Base-by-base conservation (phyloP, 345 rosid species). In the Moricandia moricandioides region DNA sequence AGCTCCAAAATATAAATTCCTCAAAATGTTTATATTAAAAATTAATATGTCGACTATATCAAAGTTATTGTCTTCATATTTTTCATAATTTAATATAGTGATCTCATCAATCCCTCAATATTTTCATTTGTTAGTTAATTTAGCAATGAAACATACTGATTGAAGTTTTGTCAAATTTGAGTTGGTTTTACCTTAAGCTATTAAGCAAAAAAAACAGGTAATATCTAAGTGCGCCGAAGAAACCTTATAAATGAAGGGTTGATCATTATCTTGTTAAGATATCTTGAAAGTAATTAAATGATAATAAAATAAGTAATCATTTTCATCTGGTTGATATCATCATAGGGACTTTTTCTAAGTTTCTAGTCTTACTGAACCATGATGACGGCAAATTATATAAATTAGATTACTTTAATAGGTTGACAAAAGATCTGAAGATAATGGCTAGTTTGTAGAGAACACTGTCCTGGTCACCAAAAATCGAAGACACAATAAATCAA, bases 281-380 rank as follows among this genome's bases (percentile, higher is more conserved):
- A 51, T 75, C 79, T 67, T 75, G 33, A 66, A 37, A 61, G 17
- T 34, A 54, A 12, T 27, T 12, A 69, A 61, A 7, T 68, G 31
- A 54, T 54, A 18, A 21, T 54, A 52, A 18, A 18, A 17, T 3
- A 31, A 59, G 8, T 49, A 60, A 75, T 69, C 74, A 68, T 75
- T 49, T 60, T 60, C 16, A 16, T 69, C 57, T 69, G 74, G 57
- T 75, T 68, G 64, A 61, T 69, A 75, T 69, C 45, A 61, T 75
- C 63, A 75, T 75, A 75, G 68, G 56, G 62, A 49, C 3, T 39
- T 49, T 61, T 4, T 39, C 69, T 37, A 37, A 75, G 74, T 75
- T 34, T 61, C 63, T 61, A 62, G 69, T 75, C 63, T 51, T 61
- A 37, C 79, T 61, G 16, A 69, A 75, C 63, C 68, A 69, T 75